Conservation (phyloP, 1,139 yeast species). For the Lodderomyces parapsilosis region DNA sequence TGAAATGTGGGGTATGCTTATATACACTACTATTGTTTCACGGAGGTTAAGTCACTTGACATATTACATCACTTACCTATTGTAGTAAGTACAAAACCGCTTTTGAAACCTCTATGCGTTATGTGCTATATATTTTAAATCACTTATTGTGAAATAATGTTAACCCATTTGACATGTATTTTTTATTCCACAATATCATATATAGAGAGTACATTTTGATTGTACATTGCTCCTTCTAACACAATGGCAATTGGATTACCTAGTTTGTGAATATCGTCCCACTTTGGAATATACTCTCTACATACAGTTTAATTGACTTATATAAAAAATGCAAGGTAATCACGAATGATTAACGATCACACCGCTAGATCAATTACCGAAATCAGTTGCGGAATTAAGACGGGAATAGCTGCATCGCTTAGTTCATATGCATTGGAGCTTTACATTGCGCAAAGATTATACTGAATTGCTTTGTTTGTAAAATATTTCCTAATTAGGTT, state of each 20-base stretch:
- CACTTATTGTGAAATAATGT: background rate
- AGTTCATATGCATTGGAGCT: background rate
- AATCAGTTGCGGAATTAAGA: background rate
- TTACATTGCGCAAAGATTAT: background rate
- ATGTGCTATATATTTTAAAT: background rate
- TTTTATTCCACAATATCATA: too few relatives aligned
- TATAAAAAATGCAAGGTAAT: too few relatives aligned
- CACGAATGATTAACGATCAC: too few relatives aligned
- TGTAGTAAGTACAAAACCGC: too few relatives aligned
- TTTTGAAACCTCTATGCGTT: background rate
- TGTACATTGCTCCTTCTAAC: too few relatives aligned
- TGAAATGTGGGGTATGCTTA: slow-evolving; percentile 1
- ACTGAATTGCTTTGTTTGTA: background rate
- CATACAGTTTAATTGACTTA: too few relatives aligned
- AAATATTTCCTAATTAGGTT: slow-evolving; percentile 2
- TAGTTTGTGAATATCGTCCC: too few relatives aligned
- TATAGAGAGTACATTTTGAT: too few relatives aligned
- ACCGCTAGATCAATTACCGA: too few relatives aligned
- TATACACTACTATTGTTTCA: background rate
- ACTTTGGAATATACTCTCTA: too few relatives aligned
- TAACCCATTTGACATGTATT: background rate
- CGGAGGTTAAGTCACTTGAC: background rate
- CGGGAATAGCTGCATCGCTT: background rate
- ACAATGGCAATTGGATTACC: too few relatives aligned
- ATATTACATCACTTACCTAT: background rate